Evolutionary conservation across 176 grass and related monocot species (phyloP), one percentile per base, ranked within the genome.

Genomic region (Oryza nivara): DNA sequence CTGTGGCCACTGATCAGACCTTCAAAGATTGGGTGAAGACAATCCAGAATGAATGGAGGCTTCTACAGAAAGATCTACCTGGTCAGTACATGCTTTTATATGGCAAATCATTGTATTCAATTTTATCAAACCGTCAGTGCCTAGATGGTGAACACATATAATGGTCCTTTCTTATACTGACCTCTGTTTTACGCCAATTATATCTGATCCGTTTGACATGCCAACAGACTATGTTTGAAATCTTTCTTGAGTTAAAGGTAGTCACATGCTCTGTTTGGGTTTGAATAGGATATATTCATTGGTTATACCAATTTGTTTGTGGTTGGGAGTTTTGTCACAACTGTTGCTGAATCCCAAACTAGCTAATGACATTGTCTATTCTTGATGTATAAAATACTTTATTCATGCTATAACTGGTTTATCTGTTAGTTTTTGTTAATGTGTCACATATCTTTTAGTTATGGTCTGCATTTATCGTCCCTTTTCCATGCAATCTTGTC

Each of bases 21-120:
- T 66, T 58, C 81, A 94, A 89, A 82, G 92, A 89, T 60, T 94
- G 92, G 92, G 67, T 48, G 64, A 94, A 89, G 49, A 65, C 83
- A 83, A 66, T 94, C 79, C 92, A 91, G 68, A 86, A 86, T 75
- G 92, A 94, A 80, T 94, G 92, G 92, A 91, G 82, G 74, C 80
- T 94, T 84, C 80, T 94, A 66, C 88, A 94, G 68, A 94, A 91
- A 89, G 82, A 89, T 89, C 68, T 94, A 71, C 92, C 92, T 58
- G 89, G 89, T 94, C 43, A 78, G 77, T 87, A 22, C 30, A 34
- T 82, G 20, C 74, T 68, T 56, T 66, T 68, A 47, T 77, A 34
- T 84, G 80, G 48, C 58, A 65, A 78, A 79, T 70, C 35, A 25
- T 68, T 84, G 41, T 32, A 23, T 9, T 44, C 44, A 7, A 72